Percentiles rank a stretch among this genome's conserved stretches.
These are phyloP conservation scores for Penicillium frequentans DNA, from an alignment of 2,329 filamentous ascomycete species.

Conservation along the genomic window DNA sequence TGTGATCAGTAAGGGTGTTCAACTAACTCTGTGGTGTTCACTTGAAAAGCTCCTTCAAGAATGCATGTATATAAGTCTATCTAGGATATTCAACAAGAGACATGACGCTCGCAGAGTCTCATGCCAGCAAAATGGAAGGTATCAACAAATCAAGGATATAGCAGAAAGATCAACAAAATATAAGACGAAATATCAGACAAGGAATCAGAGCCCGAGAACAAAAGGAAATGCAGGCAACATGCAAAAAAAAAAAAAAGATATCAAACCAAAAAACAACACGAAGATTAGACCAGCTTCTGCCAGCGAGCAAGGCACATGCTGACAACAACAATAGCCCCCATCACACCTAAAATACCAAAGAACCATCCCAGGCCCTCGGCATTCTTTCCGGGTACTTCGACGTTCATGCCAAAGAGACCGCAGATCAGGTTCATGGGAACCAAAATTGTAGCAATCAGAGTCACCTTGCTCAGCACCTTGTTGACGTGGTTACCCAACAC, in stretches of 20 bases:
- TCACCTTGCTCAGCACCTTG: slow-evolving; percentile 89
- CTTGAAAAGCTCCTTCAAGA: too few relatives aligned
- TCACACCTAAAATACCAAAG: slow-evolving; percentile 51
- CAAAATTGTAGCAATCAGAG: slow-evolving; percentile 89
- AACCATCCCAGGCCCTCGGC: slow-evolving; percentile 45
- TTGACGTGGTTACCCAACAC: slow-evolving; percentile 86
- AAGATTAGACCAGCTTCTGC: slow-evolving; percentile 41
- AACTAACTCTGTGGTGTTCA: too few relatives aligned
- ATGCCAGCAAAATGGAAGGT: not conserved
- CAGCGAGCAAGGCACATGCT: slow-evolving; percentile 42
- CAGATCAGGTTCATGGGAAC: slow-evolving; percentile 93
- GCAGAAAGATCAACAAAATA: not conserved
- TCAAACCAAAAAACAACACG: not conserved
- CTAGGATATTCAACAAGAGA: not conserved
- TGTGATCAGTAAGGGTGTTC: too few relatives aligned
- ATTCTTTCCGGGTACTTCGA: slow-evolving; percentile 45
- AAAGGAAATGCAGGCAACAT: not conserved
- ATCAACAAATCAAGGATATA: slow-evolving; percentile 1
- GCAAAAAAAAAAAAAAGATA: too few relatives aligned
- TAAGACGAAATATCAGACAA: not conserved
- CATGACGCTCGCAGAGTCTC: slow-evolving; percentile 3
- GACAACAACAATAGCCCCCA: slow-evolving; percentile 42
- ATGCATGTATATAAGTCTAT: not conserved
- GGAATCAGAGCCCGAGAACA: not conserved
- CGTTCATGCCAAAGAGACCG: slow-evolving; percentile 55